Conservation (phyloP, 148 eudicot species). For the Rheum nobile region DNA sequence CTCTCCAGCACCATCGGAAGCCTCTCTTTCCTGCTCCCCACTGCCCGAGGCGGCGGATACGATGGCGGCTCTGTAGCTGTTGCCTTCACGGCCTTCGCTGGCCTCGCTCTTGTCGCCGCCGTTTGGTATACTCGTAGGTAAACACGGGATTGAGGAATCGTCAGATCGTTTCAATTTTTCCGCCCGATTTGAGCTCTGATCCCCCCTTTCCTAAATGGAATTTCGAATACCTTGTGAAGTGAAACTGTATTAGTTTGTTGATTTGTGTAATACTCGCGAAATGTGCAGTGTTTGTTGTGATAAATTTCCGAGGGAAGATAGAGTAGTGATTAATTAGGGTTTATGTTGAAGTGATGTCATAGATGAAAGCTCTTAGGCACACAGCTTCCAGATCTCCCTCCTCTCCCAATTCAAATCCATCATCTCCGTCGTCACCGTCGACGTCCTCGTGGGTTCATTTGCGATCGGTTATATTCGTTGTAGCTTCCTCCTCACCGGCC, state of each 20-base stretch:
- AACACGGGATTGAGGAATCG: background rate
- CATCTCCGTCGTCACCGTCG: constrained; percentile 42
- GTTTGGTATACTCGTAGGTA: constrained; percentile 49
- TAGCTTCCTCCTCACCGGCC: constrained; percentile 65
- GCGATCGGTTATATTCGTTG: constrained; percentile 77
- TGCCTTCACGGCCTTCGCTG: constrained; percentile 52
- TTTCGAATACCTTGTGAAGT: constrained; percentile 15
- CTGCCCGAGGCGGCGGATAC: constrained; percentile 18
- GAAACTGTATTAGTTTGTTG: constrained; percentile 19
- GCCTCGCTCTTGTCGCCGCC: constrained; percentile 56
- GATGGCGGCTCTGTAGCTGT: constrained; percentile 30
- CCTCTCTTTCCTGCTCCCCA: constrained; percentile 12
- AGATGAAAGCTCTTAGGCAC: constrained; percentile 74
- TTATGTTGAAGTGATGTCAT: constrained; percentile 11
- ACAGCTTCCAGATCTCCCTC: constrained; percentile 54
- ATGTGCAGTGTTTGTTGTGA: background rate
- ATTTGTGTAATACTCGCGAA: background rate
- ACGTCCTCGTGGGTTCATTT: constrained; percentile 79
- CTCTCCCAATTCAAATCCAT: constrained; percentile 18
- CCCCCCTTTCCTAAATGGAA: background rate
- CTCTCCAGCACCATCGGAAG: constrained; percentile 23
- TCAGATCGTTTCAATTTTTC: background rate
- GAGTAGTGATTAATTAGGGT: background rate
- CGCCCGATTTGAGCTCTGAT: background rate
- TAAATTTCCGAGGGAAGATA: background rate